Conservation (phyloP, 2,329 filamentous ascomycete genomes). For the Calonectria hongkongensis region DNA sequence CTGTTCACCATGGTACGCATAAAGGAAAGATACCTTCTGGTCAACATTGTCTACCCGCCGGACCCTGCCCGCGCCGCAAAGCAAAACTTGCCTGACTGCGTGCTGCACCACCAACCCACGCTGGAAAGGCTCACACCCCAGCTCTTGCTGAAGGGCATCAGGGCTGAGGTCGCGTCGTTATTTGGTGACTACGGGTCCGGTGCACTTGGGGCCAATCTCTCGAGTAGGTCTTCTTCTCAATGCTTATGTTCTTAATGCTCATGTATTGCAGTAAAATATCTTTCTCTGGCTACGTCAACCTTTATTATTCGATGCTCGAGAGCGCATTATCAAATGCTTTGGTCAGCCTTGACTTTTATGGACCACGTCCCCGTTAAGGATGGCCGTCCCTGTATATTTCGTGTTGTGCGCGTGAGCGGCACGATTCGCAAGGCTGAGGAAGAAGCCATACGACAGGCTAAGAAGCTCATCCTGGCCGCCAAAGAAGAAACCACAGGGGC, state of each 20-base stretch:
- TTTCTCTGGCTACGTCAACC: slow-evolving; percentile 93
- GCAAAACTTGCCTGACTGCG: slow-evolving; percentile 71
- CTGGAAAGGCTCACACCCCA: slow-evolving; percentile 81
- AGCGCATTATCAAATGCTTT: slow-evolving; percentile 89
- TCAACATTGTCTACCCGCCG: slow-evolving; percentile 92
- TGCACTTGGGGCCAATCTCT: slow-evolving; percentile 80
- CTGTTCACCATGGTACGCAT: slow-evolving; percentile 86
- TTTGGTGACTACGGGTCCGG: slow-evolving; percentile 95
- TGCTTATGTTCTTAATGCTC: slow-evolving; percentile 18
- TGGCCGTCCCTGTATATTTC: slow-evolving; percentile 83
- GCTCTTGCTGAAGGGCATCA: slow-evolving; percentile 80
- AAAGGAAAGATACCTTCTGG: slow-evolving; percentile 96
- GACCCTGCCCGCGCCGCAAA: slow-evolving; percentile 62
- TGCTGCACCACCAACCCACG: slow-evolving; percentile 88
- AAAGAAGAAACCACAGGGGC: slow-evolving; percentile 63
- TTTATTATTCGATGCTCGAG: slow-evolving; percentile 91
- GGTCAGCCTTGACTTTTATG: slow-evolving; percentile 91
- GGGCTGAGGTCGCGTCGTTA: slow-evolving; percentile 80
- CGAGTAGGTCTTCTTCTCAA: slow-evolving; percentile 68
- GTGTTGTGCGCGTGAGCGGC: slow-evolving; percentile 90
- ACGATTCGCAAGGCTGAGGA: slow-evolving; percentile 95
- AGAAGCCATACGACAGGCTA: slow-evolving; percentile 88
- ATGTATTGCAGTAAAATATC: slow-evolving; percentile 86
- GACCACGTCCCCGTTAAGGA: slow-evolving; percentile 77
- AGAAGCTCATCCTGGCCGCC: slow-evolving; percentile 81